These are phyloP conservation scores for Musa itinerans DNA, from an alignment of 176 grass and related monocot species.

Conservation along the genomic window DNA sequence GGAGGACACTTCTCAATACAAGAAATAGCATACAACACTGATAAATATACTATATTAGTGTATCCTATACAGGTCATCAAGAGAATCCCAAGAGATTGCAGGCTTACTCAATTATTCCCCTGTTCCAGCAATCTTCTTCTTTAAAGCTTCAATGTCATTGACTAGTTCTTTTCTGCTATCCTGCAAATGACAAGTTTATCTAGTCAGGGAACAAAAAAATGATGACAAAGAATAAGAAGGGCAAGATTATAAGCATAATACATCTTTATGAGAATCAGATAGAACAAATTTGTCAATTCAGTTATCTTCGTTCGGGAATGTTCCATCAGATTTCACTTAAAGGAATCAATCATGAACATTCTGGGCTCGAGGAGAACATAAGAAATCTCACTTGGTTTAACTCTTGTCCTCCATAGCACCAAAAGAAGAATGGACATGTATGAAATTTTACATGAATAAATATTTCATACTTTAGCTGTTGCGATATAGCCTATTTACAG, in stretches of 20 bases:
- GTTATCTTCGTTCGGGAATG: background rate
- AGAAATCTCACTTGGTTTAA: too few relatives aligned
- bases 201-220: conserved; percentile 3
- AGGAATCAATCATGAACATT: too few relatives aligned
- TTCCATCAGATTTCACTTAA: too few relatives aligned
- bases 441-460: too few relatives aligned
- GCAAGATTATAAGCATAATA: background rate
- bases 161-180: conserved; percentile 81
- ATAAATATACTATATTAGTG: conserved; percentile 11
- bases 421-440: too few relatives aligned
- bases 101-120: conserved; percentile 37
- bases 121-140: conserved; percentile 82
- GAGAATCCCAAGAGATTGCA: conserved; percentile 11
- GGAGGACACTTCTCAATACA: conserved; percentile 10
- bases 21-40: conserved; percentile 16
- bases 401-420: too few relatives aligned
- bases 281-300: background rate
- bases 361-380: too few relatives aligned
- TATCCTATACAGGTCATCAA: conserved; percentile 15
- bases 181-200: conserved; percentile 24
- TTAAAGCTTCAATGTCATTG: conserved; percentile 63
- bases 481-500: too few relatives aligned
- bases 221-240: conserved; percentile 8
- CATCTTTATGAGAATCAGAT: background rate
- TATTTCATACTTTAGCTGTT: too few relatives aligned